Evolutionary conservation across 2,329 filamentous ascomycete species (phyloP), one percentile per base, ranked within the genome.

Genomic region (Colletotrichum sp.): DNA sequence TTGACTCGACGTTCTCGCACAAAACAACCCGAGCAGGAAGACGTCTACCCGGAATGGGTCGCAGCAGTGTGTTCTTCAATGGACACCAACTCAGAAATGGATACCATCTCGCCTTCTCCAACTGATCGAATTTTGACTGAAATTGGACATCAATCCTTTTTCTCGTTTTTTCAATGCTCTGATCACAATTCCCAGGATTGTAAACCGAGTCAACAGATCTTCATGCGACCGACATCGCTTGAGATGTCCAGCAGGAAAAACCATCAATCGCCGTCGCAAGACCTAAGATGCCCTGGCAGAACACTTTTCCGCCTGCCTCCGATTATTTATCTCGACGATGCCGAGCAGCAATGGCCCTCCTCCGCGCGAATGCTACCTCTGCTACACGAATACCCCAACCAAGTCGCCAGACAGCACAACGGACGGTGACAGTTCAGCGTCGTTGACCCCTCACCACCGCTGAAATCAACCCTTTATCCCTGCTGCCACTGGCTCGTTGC

Each of bases 301-400:
- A 75, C 59, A 24, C 73, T 73, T 75, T 75, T 65, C 73, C 73
- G 73, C 63, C 39, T 14, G 16, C 8, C 39, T 52, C 24, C 36
- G 32, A 60, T 24, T 52, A 60, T 73, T 65, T 75, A 59, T 36
- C 21, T 68, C 30, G 32, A 52, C 43, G 34, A 64, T 26, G 32
- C 61, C 32, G 61, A 52, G 34, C 9, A 18, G 18, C 34, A n/a
- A 34, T 39, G 28, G 16, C 30, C 30, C 18, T 61, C 43, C 28
- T 74, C 36, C 48, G 21, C 34, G 28, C 18, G 21, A 39, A 30
- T 52, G 43, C 43, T 52, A 12, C 21, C n/a, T 30, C 10, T 14
- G 18, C 30, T 30, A 39, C 28, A 14, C 24, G 2, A 26, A 10
- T 21, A 32, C 36, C 26, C 21, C 52, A 24, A 39, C 8, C 24